phyloP scores from a whole-genome alignment of 2,329 filamentous ascomycete genomes.

The Neonectria hederae region DNA sequence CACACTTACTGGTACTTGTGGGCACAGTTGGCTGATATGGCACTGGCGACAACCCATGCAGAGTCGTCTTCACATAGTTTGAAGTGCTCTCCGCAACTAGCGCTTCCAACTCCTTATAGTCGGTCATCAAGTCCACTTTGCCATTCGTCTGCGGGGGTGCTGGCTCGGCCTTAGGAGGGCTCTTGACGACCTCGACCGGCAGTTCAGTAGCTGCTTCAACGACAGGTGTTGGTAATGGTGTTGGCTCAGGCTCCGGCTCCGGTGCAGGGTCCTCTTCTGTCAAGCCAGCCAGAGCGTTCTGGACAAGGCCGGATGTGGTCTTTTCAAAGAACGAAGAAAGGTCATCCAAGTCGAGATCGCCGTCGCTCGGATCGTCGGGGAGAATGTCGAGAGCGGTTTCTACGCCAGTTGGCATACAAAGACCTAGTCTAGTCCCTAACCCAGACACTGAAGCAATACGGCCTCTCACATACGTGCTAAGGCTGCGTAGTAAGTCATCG shows the following conservation, averaged over 20 bases:
- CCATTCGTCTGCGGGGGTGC: slow-evolving; percentile 41
- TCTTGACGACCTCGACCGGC: slow-evolving; percentile 37
- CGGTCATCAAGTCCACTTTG: slow-evolving; percentile 48
- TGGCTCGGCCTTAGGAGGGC: slow-evolving; percentile 37
- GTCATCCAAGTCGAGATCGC: slow-evolving; percentile 52
- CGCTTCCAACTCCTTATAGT: slow-evolving; percentile 56
- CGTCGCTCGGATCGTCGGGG: slow-evolving; percentile 42
- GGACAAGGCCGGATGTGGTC: slow-evolving; percentile 52
- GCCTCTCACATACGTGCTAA: slow-evolving; percentile 46
- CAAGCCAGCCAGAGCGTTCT: slow-evolving; percentile 52
- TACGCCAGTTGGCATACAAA: slow-evolving; percentile 46
- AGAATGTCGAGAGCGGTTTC: slow-evolving; percentile 41
- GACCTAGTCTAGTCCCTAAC: slow-evolving; percentile 48
- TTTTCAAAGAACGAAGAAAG: slow-evolving; percentile 55
- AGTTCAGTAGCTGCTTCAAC: slow-evolving; percentile 37
- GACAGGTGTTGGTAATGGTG: slow-evolving; percentile 8
- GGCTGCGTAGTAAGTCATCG: slow-evolving; percentile 50
- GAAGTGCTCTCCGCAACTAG: slow-evolving; percentile 56
- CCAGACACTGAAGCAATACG: slow-evolving; percentile 48
- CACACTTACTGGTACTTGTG: slow-evolving; percentile 49
- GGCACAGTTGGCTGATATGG: slow-evolving; percentile 56
- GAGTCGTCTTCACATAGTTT: slow-evolving; percentile 56
- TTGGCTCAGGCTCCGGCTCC: not conserved
- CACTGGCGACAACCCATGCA: slow-evolving; percentile 54
- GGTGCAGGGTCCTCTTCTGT: slow-evolving; percentile 41